Base-by-base conservation (phyloP, 1,284 basidiomycete species). In the Apiotrichum sp. region DNA sequence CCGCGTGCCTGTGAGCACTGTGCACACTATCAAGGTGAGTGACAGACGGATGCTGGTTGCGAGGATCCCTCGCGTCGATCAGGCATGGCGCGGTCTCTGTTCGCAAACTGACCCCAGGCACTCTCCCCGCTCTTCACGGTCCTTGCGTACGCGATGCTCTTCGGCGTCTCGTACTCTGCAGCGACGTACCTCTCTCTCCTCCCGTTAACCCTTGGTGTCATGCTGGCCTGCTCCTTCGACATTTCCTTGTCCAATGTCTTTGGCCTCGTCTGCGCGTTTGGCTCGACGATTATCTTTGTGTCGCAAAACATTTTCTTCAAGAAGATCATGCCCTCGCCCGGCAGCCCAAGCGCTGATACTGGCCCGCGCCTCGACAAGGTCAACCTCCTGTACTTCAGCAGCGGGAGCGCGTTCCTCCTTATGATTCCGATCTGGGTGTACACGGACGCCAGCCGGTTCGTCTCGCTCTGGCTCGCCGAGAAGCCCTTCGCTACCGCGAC, bases 301-400 rank as follows among this genome's bases (percentile, higher is more conserved):
- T 90, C 89, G 58, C 93, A 93, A 64, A 98, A 98, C 78, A 98
- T 99, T 68, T 97, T 95, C 77, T 96, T 95, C 82, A 99, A 99
- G 78, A 98, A 97, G 80, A 86, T 98, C 59, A 87, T 99, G 81
- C 93, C 93, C 0, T 69, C 68, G 14, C 84, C 84, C 8, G 59
- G 63, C 10, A 71, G 77, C 8, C 52, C 57, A 1, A 11, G 3
- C 40, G 58, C 65, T 3, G 55, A 62, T 2, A 9, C 40, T 7
- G 47, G 33, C 47, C 22, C 16, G 8, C 92, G 92, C 71, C 82
- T 98, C 52, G 95, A 99, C 82, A 98, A 98, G 80, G 82, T 98
- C 70, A 98, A 98, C 77, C 82, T 99, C 33, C 80, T 99, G 31
- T 86, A 96, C 70, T 98, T 96, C 77, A 95, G 92, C 7, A 91